phyloP scores from a whole-genome alignment of 75 land plant genomes.

The Chamaecyparis obtusa region DNA sequence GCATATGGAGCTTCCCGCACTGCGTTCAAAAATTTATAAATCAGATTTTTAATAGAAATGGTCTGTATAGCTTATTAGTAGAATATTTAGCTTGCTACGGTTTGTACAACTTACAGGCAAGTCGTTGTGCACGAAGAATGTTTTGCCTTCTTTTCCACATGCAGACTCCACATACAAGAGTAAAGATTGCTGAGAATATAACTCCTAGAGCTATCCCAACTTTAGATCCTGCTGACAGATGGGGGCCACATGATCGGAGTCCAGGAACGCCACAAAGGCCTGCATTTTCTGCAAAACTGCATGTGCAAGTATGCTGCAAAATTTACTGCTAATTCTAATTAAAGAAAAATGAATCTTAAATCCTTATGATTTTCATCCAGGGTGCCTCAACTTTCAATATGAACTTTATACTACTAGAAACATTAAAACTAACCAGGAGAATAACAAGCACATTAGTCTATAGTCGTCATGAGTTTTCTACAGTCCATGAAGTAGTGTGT shows the following conservation, averaged over 20 bases:
- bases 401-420: background rate
- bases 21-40: conserved; percentile 30
- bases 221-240: conserved; percentile 55
- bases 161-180: conserved; percentile 33
- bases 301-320: conserved; percentile 6
- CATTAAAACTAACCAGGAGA: background rate
- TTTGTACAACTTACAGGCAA: conserved; percentile 41
- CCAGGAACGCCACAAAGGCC: conserved; percentile 97
- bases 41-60: background rate
- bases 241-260: conserved; percentile 56
- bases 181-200: conserved; percentile 21
- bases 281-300: conserved; percentile 82
- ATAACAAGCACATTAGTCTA: background rate
- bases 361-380: background rate
- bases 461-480: too few relatives aligned
- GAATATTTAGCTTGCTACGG: background rate
- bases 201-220: conserved; percentile 62
- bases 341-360: background rate
- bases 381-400: background rate
- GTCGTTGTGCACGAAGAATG: conserved; percentile 73
- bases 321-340: background rate
- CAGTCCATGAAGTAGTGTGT: too few relatives aligned
- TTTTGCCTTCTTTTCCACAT: conserved; percentile 83
- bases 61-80: background rate
- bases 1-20: conserved; percentile 97